These are phyloP conservation scores for Cucumis melo DNA, from an alignment of 306 rosid species.

Conservation along the genomic window DNA sequence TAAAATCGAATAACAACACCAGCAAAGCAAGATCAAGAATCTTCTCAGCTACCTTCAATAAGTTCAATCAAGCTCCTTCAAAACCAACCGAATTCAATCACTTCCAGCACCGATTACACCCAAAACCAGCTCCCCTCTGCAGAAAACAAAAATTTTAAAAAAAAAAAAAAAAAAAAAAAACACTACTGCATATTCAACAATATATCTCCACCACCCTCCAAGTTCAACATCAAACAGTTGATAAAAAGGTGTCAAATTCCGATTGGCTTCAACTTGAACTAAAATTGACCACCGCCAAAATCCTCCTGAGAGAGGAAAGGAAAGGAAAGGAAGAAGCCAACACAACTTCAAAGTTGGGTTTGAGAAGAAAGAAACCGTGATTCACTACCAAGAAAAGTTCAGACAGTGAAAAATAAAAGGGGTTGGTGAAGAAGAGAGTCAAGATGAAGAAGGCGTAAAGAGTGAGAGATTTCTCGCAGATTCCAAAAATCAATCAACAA, in stretches of 20 bases:
- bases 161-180: no score
- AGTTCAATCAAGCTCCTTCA: constrained; percentile 1
- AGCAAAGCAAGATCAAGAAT: constrained; percentile 3
- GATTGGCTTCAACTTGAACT: not conserved
- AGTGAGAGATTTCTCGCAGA: constrained; percentile 7
- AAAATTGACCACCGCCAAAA: not conserved
- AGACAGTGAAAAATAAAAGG: not conserved
- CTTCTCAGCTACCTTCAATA: constrained; percentile 1
- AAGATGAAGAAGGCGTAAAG: not conserved
- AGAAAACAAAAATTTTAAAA: not conserved
- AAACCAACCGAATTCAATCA: not conserved
- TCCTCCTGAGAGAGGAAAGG: not conserved
- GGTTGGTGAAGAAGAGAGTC: not conserved
- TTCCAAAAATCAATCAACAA: not conserved
- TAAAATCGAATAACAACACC: not conserved
- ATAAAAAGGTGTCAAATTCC: not conserved
- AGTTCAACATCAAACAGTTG: not conserved
- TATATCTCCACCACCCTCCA: not conserved
- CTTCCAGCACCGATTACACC: not conserved
- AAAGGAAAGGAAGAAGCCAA: not conserved
- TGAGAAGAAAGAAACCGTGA: constrained; percentile 4
- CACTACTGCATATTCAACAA: not conserved
- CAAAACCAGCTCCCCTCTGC: no score
- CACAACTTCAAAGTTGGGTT: not conserved
- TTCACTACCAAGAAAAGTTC: constrained; percentile 6